A percentile compares a stretch with the other conserved stretches of the same genome.
Conservation (phyloP, 169 alveolate species). For the Eimeria nieschulzi region DNA sequence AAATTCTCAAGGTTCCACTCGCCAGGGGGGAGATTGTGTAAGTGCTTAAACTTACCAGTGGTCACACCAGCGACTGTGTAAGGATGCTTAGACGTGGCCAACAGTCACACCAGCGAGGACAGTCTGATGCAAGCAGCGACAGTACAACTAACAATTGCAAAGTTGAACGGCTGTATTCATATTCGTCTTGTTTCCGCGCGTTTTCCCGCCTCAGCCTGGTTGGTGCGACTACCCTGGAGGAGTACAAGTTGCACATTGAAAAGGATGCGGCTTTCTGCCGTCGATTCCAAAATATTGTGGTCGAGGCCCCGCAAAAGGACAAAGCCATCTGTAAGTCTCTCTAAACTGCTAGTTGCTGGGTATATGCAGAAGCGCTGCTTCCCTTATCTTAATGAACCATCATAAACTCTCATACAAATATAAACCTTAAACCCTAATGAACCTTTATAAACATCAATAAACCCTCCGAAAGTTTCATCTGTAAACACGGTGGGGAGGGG, state of each 20-base stretch:
- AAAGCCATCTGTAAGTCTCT: slow-evolving; percentile 81
- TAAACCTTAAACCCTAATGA: too few species aligned
- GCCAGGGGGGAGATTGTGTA: slow-evolving; percentile 91
- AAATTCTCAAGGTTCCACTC: slow-evolving; percentile 89
- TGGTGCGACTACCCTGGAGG: slow-evolving; percentile 92
- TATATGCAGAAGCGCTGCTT: too few species aligned
- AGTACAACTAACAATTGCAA: too few species aligned
- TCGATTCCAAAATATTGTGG: slow-evolving; percentile 90
- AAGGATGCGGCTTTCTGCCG: slow-evolving; percentile 92
- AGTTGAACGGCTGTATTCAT: background rate
- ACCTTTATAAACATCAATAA: too few species aligned
- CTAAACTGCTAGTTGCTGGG: background rate
- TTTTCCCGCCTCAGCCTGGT: slow-evolving; percentile 60
- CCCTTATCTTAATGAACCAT: too few species aligned
- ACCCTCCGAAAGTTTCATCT: too few species aligned
- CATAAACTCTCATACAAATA: too few species aligned
- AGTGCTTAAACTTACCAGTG: background rate
- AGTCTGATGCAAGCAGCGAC: too few species aligned
- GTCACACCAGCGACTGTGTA: too few species aligned
- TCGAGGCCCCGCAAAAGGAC: slow-evolving; percentile 87
- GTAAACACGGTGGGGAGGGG: too few species aligned
- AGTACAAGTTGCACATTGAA: slow-evolving; percentile 89
- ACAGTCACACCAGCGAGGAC: too few species aligned
- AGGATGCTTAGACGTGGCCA: too few species aligned
- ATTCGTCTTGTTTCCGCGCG: background rate